Evolutionary conservation across 768 basidiomycete species (phyloP).

Genomic region (Boletus sensibilis): DNA sequence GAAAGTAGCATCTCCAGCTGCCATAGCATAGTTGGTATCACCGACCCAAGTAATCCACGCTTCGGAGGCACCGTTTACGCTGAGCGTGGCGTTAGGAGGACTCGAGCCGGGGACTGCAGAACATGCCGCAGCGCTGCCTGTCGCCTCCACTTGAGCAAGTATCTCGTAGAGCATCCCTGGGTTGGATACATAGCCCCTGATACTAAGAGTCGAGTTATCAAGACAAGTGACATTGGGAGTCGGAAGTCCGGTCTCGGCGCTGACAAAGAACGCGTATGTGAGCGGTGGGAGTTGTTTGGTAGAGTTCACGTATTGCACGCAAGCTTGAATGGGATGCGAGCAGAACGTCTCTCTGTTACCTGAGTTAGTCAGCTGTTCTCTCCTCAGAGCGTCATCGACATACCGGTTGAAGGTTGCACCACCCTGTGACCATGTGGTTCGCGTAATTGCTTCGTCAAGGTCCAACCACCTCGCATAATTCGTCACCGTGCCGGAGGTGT

Average conservation of each 20-base stretch:
- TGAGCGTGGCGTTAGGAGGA: conserved; percentile 47
- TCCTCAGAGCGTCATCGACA: not conserved
- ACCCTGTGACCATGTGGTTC: conserved; percentile 60
- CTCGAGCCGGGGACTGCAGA: conserved; percentile 22
- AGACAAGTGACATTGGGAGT: conserved; percentile 61
- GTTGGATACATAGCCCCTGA: conserved; percentile 46
- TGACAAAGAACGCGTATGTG: conserved; percentile 47
- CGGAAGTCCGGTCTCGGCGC: conserved; percentile 47
- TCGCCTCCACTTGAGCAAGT: conserved; percentile 46
- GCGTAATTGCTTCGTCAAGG: conserved; percentile 57
- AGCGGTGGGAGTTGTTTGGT: conserved; percentile 38
- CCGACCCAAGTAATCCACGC: conserved; percentile 73
- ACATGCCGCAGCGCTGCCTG: conserved; percentile 36
- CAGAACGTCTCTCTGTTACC: conserved; percentile 55
- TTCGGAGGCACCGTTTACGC: conserved; percentile 46
- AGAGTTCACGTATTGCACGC: conserved; percentile 54
- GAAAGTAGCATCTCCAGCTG: conserved; percentile 55
- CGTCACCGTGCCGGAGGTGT: conserved; percentile 33
- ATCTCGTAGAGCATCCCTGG: conserved; percentile 76
- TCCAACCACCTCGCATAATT: conserved; percentile 69
- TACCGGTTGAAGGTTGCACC: conserved; percentile 50
- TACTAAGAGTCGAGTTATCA: conserved; percentile 51
- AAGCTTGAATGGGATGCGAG: conserved; percentile 61
- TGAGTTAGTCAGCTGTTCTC: not conserved
- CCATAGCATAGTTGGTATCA: conserved; percentile 66